Base-by-base conservation (phyloP, 805 yeast genomes). In the Zygoascus tannicola region DNA sequence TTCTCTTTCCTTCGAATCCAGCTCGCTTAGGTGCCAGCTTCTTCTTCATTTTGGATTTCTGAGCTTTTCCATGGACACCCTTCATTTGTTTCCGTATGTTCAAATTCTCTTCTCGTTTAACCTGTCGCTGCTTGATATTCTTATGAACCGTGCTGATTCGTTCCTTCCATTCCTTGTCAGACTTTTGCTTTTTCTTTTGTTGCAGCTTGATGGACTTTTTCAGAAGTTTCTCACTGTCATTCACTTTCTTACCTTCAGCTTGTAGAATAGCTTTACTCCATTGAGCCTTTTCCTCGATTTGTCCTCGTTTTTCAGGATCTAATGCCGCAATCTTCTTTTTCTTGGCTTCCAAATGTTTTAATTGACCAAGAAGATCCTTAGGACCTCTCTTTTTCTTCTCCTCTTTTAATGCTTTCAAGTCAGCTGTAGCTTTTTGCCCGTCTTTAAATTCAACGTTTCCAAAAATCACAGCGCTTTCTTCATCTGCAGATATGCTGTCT, bases 151-250 rank as follows among this genome's bases (percentile, higher is more conserved):
- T 73, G 54, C 80, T 83, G 60, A 84, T 81, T 52, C 99, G 76
- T 41, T 90, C 97, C 51, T 68, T 74, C 99, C 99, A 92, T 63
- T 90, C 95, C 41, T 77, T 68, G 56, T 86, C 95, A 46, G 94
- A 81, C 68, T 80, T 85, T 57, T 84, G 75, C 70, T 92, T 92
- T 58, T 74, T 73, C 49, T 83, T 78, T 55, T 85, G 90, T 59
- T 86, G 85, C 55, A 83, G 74, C 67, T 83, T 87, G 49, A 90
- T 64, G 2, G 97, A 85, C 62, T 85, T 90, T 56, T 80, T 81
- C 63, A 92, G 73, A 54, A 92, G 67, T 58, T 78, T 80, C 61
- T 90, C 97, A 62, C 90, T 94, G 63, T 92, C 96, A 55, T 82
- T 83, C 38, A 90, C 69, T 62, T 86, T 90, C 30, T 66, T 70